Conservation (phyloP, 257 asterid genomes). For the Plantago elongata region DNA sequence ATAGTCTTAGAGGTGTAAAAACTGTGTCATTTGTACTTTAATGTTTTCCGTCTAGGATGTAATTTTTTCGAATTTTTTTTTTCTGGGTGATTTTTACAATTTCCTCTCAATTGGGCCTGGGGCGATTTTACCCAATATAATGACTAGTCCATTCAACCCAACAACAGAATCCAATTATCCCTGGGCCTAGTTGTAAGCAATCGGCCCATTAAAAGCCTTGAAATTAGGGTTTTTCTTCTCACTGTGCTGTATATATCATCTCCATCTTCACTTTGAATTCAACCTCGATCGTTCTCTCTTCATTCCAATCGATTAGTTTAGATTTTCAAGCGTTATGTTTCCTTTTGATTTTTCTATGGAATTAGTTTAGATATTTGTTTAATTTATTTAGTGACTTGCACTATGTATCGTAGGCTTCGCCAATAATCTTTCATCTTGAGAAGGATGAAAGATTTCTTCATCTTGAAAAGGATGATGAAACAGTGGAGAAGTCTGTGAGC, state of each 20-base stretch:
- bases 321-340: too few relatives aligned
- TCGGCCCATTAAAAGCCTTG: not conserved
- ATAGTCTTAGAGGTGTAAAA: too few relatives aligned
- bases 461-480: conserved; percentile 13
- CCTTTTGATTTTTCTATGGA: too few relatives aligned
- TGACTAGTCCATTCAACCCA: not conserved
- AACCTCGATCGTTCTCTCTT: too few relatives aligned
- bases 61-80: too few relatives aligned
- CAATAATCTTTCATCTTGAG: conserved; percentile 15
- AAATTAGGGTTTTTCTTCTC: not conserved
- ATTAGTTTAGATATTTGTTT: not conserved
- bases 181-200: not conserved
- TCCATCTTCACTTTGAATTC: not conserved
- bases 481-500: conserved; percentile 25
- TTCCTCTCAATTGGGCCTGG: too few relatives aligned
- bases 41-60: too few relatives aligned
- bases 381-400: conserved; percentile 18
- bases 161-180: not conserved
- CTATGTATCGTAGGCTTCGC: conserved; percentile 25
- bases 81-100: too few relatives aligned
- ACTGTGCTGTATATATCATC: not conserved
- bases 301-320: too few relatives aligned
- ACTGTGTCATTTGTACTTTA: too few relatives aligned
- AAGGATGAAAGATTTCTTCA: conserved; percentile 15
- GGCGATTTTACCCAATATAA: too few relatives aligned